These are phyloP conservation scores for Tuber aestivum DNA, from an alignment of 495 filamentous ascomycete species.

Conservation along the genomic window DNA sequence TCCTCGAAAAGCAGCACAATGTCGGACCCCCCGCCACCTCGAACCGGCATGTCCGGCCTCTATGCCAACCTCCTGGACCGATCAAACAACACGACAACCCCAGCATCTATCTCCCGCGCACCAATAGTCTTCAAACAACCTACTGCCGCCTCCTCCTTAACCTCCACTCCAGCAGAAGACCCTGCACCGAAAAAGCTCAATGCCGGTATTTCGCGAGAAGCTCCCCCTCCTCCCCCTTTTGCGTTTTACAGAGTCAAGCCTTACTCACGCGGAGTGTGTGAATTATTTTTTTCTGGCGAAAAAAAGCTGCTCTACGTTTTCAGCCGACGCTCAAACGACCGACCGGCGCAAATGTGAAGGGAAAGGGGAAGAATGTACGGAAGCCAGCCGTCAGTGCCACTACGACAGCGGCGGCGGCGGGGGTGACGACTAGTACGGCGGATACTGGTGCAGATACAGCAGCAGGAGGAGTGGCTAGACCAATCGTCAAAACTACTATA, in stretches of 20 bases:
- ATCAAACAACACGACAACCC: slow-evolving; percentile 42
- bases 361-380: slow-evolving; percentile 55
- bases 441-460: slow-evolving; percentile 40
- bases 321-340: slow-evolving; percentile 72
- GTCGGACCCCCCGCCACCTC: slow-evolving; percentile 32
- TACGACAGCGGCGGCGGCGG: slow-evolving; percentile 32
- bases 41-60: slow-evolving; percentile 45
- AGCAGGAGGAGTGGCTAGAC: slow-evolving; percentile 26
- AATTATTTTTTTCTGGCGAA: slow-evolving; percentile 36
- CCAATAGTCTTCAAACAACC: slow-evolving; percentile 70
- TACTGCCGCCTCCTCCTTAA: slow-evolving; percentile 17
- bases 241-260: slow-evolving; percentile 38
- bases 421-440: slow-evolving; percentile 20
- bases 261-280: slow-evolving; percentile 50
- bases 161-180: slow-evolving; percentile 47
- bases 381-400: slow-evolving; percentile 44
- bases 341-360: slow-evolving; percentile 60
- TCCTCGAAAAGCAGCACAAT: slow-evolving; percentile 12
- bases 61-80: slow-evolving; percentile 61
- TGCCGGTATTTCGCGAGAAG: slow-evolving; percentile 57
- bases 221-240: slow-evolving; percentile 39
- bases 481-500: slow-evolving; percentile 57
- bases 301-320: slow-evolving; percentile 69
- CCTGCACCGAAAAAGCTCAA: slow-evolving; percentile 64
- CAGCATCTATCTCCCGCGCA: slow-evolving; percentile 55